Evolutionary conservation across 441 rosid species (phyloP).

Genomic region (Dalechampia spathulata): DNA sequence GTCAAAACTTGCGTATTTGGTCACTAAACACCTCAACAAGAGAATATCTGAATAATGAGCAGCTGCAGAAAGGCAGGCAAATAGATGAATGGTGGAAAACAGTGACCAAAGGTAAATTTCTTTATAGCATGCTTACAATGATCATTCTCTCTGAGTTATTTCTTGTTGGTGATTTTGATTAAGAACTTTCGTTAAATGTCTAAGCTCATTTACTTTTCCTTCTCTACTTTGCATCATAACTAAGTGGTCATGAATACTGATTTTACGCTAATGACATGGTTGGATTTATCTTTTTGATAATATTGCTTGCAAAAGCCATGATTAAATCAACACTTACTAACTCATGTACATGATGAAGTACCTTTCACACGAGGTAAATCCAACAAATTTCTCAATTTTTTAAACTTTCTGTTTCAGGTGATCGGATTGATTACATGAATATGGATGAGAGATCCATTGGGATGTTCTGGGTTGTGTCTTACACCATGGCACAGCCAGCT

Average conservation of each 20-base stretch:
- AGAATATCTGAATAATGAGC: constrained; percentile 82
- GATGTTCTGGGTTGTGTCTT: constrained; percentile 99
- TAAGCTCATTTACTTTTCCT: neutral
- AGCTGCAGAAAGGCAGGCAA: constrained; percentile 92
- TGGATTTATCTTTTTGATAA: neutral
- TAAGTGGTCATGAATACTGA: neutral
- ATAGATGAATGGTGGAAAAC: constrained; percentile 99
- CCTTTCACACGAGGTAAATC: neutral
- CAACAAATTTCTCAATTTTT: constrained; percentile 6
- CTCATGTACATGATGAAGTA: neutral
- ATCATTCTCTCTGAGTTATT: constrained; percentile 4
- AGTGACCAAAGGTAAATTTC: constrained; percentile 64
- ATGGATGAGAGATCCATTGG: constrained; percentile 97
- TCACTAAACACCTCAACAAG: constrained; percentile 81
- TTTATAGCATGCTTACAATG: constrained; percentile 13
- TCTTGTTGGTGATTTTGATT: neutral
- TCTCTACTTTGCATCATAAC: constrained; percentile 8
- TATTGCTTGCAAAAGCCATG: neutral
- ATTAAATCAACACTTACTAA: neutral
- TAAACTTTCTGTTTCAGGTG: constrained; percentile 43
- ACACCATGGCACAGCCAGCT: constrained; percentile 97
- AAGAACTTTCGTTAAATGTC: constrained; percentile 1
- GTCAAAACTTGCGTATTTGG: constrained; percentile 95
- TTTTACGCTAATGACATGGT: neutral
- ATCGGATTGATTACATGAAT: constrained; percentile 92